Base-by-base conservation (phyloP, 805 yeast species). In the Barnettozyma wickerhamii region DNA sequence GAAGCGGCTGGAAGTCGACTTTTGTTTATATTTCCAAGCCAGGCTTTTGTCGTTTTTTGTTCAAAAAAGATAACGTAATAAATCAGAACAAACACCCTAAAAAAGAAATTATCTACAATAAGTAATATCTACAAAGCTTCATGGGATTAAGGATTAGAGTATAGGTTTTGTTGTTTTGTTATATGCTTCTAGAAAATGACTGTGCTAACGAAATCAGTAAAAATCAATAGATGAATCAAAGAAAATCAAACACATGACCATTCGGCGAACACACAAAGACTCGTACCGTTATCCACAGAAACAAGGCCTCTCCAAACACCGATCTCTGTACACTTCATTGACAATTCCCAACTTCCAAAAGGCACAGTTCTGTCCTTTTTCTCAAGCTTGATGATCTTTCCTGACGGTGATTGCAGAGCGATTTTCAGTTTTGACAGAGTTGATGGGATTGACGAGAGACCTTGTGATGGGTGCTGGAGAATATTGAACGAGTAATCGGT, bases 211-310 rank as follows among this genome's bases (percentile, higher is more conserved):
- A n/a, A 23, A 23, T 23, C 12, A 12, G 12, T 12, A 9, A 12
- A 23, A 33, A 19, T 10, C 14, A 6, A 7, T 13, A 14, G 20
- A 19, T 10, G 17, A n/a, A 15, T 19, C 15, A 5, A 10, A 10
- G 6, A 29, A 15, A 17, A n/a, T 35, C 18, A 47, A 9, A 26
- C 14, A 60, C 91, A 83, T 24, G 68, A 67, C 99, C 99, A 91
- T 61, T 89, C 96, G 12, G 95, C 89, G 63, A 86, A 88, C 4
- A 85, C 87, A 53, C 88, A 83, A 87, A 95, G 86, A 40, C 88
- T 81, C 40, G 72, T 72, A 4, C 85, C 86, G 30, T 80, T 75
- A 47, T 87, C 91, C 9, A 87, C 82, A 30, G 84, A 75, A 0
- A 87, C 87, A 35, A 90, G 72, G 2, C 88, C 91, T 42, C 90